phyloP scores from a whole-genome alignment of 768 basidiomycete genomes.

The Suillus spraguei region DNA sequence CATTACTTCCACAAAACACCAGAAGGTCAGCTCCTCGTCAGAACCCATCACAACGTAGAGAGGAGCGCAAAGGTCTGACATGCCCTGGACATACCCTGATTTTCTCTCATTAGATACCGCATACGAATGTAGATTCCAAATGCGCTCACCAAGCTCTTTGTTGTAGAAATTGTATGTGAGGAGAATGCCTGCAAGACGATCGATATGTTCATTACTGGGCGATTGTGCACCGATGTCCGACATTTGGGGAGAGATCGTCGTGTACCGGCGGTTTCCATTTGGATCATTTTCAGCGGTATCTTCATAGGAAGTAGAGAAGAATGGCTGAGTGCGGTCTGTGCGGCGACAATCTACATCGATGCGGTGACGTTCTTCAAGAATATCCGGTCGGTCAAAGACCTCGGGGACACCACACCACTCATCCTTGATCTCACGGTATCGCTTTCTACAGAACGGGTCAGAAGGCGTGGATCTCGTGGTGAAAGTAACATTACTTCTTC shows the following conservation, averaged over 20 bases:
- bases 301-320: constrained; percentile 63
- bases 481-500: constrained; percentile 51
- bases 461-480: background rate
- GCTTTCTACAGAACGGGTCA: constrained; percentile 45
- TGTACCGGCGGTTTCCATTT: constrained; percentile 50
- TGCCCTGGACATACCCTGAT: constrained; percentile 95
- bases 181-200: constrained; percentile 81
- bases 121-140: background rate
- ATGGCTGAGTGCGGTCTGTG: constrained; percentile 91
- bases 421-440: constrained; percentile 70
- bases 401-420: constrained; percentile 86
- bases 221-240: constrained; percentile 84
- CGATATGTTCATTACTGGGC: constrained; percentile 89
- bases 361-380: constrained; percentile 89
- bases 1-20: constrained; percentile 97
- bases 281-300: constrained; percentile 48
- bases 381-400: constrained; percentile 77
- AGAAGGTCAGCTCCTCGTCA: constrained; percentile 91
- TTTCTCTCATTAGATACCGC: constrained; percentile 17
- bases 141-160: constrained; percentile 75
- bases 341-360: constrained; percentile 97
- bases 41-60: constrained; percentile 90
- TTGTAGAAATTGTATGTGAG: constrained; percentile 92
- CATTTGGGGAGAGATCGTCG: constrained; percentile 74
- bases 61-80: constrained; percentile 96